Evolutionary conservation across 176 grass and related monocot species (phyloP), one percentile per base, ranked within the genome.

Genomic region (Pharus latifolius): DNA sequence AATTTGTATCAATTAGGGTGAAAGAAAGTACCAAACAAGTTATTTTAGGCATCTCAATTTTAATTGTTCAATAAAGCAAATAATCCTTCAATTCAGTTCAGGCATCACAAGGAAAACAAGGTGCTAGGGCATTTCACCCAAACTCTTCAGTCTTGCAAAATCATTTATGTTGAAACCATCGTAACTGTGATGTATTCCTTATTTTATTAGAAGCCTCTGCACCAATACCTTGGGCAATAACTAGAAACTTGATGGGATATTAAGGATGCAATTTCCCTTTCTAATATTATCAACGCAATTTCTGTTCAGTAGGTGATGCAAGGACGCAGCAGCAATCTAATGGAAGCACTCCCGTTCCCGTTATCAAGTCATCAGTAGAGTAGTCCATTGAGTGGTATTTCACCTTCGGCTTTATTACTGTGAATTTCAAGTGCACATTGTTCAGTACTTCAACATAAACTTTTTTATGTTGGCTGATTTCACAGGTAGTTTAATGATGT

Each of bases 251-350:
- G 32, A 8, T n/a, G 10, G 49, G 6, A 9, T 34, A 30, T 56
- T 55, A 18, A 1, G 20, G 38, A 37, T 31, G 17, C 26, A 6
- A n/a, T n/a, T n/a, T n/a, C n/a, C n/a, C n/a, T n/a, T 23, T 12
- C 11, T 34, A 28, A 49, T 70, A 41, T 69, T 38, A 57, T 37
- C 41, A 47, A 77, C 15, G 41, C 10, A 54, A 47, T 10, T 57
- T 78, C 22, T 71, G n/a, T 78, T 78, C 6, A 78, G 13, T 42
- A 84, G 81, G 81, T 18, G 77, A 38, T 45, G 78, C 77, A 66
- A 84, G 77, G 67, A 30, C 13, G 0, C 59, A 84, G 9, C 49
- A 72, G 24, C 74, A 77, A 64, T 7, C 41, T 49, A 74, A 73
- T 3, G 41, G 60, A 59, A 59, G n/a, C n/a, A n/a, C n/a, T 37